Evolutionary conservation across 2,329 filamentous ascomycete genomes (phyloP), one percentile per base, ranked within the genome.

Genomic region (Xylariaceae sp.): DNA sequence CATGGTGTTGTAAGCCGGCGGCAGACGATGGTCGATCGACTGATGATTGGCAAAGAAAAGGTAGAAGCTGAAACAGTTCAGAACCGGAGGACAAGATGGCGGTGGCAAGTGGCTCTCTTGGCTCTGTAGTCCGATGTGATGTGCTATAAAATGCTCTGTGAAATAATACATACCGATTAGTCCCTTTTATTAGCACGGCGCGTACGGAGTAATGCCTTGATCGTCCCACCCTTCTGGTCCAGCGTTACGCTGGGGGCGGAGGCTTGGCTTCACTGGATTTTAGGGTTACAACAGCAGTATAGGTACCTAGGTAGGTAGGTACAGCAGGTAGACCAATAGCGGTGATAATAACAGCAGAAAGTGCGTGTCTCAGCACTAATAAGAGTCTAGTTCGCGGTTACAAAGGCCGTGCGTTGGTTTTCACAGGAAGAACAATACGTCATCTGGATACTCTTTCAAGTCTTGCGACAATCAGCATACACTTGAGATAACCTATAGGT

Each of bases 221-320:
- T 39, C n/a, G 37, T 37, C 26, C 24, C 47, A n/a, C 7, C 36
- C 29, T 26, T 44, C 29, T 28, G 28, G 33, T 37, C 33, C n/a
- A 37, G 55, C 55, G 55, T 58, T 49, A 53, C 55, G 55, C 55
- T 14, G 31, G 39, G n/a, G 24, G 39, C 26, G 12, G 56, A 17
- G 17, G 50, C n/a, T 14, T 37, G 29, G 41, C 24, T 33, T 19
- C 43, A 34, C 29, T 53, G 55, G 55, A 37, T 48, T 53, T n/a
- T 11, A 23, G 2, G 14, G 28, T 51, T 28, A 26, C 23, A 41
- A 31, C 6, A 14, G 23, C 33, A 14, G 37, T 28, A 51, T 40
- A n/a, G n/a, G n/a, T n/a, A n/a, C n/a, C n/a, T n/a, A n/a, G n/a
- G n/a, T n/a, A n/a, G n/a, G n/a, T n/a, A n/a, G n/a, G n/a, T n/a